Conservation (phyloP, 75 land plant species). For the Chamaecyparis obtusa region DNA sequence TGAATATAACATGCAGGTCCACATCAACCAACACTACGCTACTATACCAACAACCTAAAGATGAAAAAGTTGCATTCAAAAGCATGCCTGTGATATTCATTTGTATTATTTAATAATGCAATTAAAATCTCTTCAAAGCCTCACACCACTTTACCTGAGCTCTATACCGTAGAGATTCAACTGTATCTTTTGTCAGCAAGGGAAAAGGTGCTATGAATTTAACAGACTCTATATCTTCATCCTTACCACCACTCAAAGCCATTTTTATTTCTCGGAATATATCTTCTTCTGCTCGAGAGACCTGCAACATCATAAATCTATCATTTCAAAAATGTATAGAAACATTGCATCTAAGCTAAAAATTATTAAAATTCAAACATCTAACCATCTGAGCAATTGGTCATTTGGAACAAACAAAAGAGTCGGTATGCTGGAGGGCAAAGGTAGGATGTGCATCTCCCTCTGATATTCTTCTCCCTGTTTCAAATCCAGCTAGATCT, state of each 20-base stretch:
- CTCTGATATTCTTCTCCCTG: neutral
- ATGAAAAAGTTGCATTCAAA: neutral
- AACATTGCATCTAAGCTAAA: neutral
- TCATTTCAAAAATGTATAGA: neutral
- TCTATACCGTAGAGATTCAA: constrained; percentile 88
- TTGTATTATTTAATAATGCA: neutral
- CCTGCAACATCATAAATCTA: constrained; percentile 34
- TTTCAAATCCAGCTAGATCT: neutral
- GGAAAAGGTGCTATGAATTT: constrained; percentile 72
- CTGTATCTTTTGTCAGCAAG: constrained; percentile 69
- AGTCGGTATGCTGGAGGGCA: neutral
- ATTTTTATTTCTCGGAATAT: constrained; percentile 55
- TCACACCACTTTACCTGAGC: constrained; percentile 62
- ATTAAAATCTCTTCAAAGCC: neutral
- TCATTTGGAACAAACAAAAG: neutral
- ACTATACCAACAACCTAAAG: neutral
- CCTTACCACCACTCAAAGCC: constrained; percentile 34
- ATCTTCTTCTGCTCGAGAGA: constrained; percentile 68
- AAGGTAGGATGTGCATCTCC: neutral
- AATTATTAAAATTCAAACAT: neutral
- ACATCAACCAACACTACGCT: neutral
- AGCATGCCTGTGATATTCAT: neutral
- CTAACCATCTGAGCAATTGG: neutral
- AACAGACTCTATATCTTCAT: constrained; percentile 24
- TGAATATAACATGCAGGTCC: neutral